Evolutionary conservation across 2,329 filamentous ascomycete genomes (phyloP).

Genomic region (Diaporthe sp.): DNA sequence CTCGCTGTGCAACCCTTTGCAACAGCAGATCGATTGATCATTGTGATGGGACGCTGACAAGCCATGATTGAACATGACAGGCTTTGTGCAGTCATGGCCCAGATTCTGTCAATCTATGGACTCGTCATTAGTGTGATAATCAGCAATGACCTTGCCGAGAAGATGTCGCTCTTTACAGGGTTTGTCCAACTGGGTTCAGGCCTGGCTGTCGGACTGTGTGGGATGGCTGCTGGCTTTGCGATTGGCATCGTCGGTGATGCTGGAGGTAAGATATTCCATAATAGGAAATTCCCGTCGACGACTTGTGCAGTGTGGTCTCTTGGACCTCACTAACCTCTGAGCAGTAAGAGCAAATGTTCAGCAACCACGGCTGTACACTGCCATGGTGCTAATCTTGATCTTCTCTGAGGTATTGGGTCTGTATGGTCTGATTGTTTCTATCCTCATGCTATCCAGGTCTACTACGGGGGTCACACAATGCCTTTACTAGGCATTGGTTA

Average conservation of each 20-base stretch:
- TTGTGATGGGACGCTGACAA: not conserved
- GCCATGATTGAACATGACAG: not conserved
- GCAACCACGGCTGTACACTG: constrained; percentile 89
- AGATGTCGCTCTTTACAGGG: constrained; percentile 78
- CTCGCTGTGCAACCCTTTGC: not conserved
- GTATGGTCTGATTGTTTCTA: constrained; percentile 97
- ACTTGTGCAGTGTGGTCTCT: too few species aligned
- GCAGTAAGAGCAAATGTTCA: constrained; percentile 85
- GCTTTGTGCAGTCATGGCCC: constrained; percentile 87
- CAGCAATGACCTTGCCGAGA: constrained; percentile 80
- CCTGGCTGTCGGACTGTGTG: constrained; percentile 83
- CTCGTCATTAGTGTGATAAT: constrained; percentile 89
- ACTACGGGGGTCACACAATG: constrained; percentile 23
- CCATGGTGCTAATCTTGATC: constrained; percentile 99
- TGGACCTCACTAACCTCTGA: not conserved
- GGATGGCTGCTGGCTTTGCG: constrained; percentile 86
- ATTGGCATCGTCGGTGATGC: constrained; percentile 91
- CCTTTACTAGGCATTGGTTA: not conserved
- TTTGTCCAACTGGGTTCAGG: constrained; percentile 89
- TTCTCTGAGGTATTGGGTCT: constrained; percentile 98
- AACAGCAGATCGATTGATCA: not conserved
- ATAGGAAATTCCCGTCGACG: too few species aligned
- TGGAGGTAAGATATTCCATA: constrained; percentile 53
- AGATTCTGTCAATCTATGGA: constrained; percentile 99
- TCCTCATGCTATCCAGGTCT: constrained; percentile 76